Base-by-base conservation (phyloP, 2,329 filamentous ascomycete genomes). In the Podosphaera fusca region DNA sequence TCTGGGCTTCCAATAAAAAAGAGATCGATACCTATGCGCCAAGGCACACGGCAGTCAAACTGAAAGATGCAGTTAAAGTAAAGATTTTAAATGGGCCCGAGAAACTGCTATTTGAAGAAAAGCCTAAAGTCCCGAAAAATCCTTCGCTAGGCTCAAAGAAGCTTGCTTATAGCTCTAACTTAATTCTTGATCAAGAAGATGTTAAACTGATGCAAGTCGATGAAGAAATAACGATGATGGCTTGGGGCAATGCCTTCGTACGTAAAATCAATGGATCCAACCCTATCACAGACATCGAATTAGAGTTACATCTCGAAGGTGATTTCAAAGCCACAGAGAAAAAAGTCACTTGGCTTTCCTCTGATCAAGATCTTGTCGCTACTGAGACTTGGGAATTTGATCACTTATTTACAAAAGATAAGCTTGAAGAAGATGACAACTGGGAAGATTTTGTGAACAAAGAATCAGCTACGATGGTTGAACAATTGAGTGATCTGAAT, bases 311-410 rank as follows among this genome's bases (percentile, higher is more conserved):
- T 70, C 79, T 95, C 55, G 80, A 85, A 64, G 89, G 90, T 57
- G 90, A 96, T 69, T 86, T 96, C 70, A 95, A 94, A 75, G 84
- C 86, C 67, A 96, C 90, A 0, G 82, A 87, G 66, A 95, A 95
- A 80, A 96, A 96, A 76, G 80, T 96, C 42, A 95, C 89, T 64
- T 96, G 90, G 90, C 74, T 96, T 53, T 83, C 87, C 1, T 78
- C 77, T 0, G 79, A 86, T 62, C 85, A 90, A 71, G 78, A 84
- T 58, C 77, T 95, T 0, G 75, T 94, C 12, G 81, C 82, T 6
- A 82, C 92, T 30, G 86, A 95, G 70, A 77, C 95, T 9, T 90
- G 89, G 71, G 88, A 95, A 63, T 96, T 95, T 68, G 90, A 95
- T 71, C 90, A 94, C 72, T 77, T 96, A 54, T 84, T 96, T 67